Percentiles rank a stretch among this genome's conserved stretches.
Conservation (phyloP, 495 filamentous ascomycete genomes). For the Articulospora tetracladia region DNA sequence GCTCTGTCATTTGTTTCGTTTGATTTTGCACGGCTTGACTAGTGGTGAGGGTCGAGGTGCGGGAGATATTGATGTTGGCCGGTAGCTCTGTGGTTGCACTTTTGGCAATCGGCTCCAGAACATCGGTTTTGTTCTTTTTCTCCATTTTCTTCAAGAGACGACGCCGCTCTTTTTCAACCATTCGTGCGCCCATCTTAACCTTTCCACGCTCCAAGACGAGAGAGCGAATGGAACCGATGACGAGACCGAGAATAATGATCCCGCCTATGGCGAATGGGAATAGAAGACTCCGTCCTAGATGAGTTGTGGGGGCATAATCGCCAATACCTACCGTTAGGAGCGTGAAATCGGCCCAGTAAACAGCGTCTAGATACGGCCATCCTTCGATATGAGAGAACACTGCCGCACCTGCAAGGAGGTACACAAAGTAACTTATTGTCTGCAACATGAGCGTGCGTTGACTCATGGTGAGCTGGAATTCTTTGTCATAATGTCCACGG, state of each 20-base stretch:
- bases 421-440: constrained; percentile 73
- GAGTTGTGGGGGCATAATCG: constrained; percentile 54
- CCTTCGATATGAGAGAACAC: constrained; percentile 69
- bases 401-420: constrained; percentile 69
- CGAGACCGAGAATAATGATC: constrained; percentile 73
- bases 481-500: constrained; percentile 57
- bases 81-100: background rate
- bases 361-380: constrained; percentile 73
- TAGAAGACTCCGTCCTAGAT: constrained; percentile 61
- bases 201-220: constrained; percentile 77
- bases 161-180: constrained; percentile 66
- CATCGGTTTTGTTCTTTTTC: constrained; percentile 36
- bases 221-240: constrained; percentile 76
- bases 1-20: constrained; percentile 37
- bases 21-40: background rate
- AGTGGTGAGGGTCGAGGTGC: background rate
- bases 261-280: constrained; percentile 80
- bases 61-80: constrained; percentile 12
- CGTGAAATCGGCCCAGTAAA: constrained; percentile 84
- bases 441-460: constrained; percentile 88
- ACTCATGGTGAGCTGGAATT: constrained; percentile 67
- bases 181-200: constrained; percentile 60
- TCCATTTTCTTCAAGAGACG: constrained; percentile 49
- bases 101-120: constrained; percentile 38
- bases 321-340: constrained; percentile 82